phyloP scores from a whole-genome alignment of 371 early-diverging fungal genomes.

The Batrachochytrium dendrobatidis region DNA sequence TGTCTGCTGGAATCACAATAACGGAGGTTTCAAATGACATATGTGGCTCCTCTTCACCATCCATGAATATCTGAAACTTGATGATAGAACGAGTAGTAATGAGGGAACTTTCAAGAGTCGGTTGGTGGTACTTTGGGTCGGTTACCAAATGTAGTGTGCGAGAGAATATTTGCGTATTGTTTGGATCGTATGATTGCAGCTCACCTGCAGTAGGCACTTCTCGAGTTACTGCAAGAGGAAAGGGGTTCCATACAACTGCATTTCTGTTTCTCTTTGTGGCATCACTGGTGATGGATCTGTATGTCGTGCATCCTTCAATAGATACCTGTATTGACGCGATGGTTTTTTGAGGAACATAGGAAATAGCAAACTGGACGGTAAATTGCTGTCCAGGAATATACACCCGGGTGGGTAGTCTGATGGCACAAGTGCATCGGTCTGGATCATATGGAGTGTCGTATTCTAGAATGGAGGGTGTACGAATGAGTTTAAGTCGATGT shows the following conservation, averaged over 20 bases:
- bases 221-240: background rate
- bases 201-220: background rate
- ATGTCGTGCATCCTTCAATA: background rate
- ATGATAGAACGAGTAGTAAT: background rate
- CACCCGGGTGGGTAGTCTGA: background rate
- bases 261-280: background rate
- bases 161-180: too few relatives aligned
- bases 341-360: background rate
- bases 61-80: background rate
- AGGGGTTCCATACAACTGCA: background rate
- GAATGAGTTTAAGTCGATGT: background rate
- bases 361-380: slow-evolving; percentile 1
- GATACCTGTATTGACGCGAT: background rate
- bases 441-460: background rate
- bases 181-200: background rate
- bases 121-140: background rate
- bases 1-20: background rate
- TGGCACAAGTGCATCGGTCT: background rate
- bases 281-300: background rate
- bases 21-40: background rate
- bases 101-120: background rate
- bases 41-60: background rate
- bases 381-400: background rate
- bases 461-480: background rate
- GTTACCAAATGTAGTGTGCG: background rate